A percentile compares a stretch with the other conserved stretches of the same genome.
phyloP scores from a whole-genome alignment of 495 filamentous ascomycete species.

The Parathielavia hyrcaniae region DNA sequence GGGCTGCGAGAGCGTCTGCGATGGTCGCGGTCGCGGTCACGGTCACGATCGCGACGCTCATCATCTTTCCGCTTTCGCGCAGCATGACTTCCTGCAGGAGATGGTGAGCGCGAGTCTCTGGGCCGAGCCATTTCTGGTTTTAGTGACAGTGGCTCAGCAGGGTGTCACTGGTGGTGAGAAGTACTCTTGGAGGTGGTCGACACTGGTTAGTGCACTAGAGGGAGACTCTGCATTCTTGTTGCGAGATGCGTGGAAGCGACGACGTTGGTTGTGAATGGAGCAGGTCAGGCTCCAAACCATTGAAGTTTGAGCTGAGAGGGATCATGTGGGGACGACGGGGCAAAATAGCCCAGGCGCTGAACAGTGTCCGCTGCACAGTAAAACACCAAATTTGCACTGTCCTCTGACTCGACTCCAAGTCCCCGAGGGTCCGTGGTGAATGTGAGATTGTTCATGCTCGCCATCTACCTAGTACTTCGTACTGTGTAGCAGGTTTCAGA shows the following conservation, averaged over 20 bases:
- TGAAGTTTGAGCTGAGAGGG: background rate
- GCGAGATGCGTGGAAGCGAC: slow-evolving; percentile 6
- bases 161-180: slow-evolving; percentile 56
- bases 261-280: background rate
- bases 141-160: slow-evolving; percentile 37
- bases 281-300: background rate
- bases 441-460: too few species aligned
- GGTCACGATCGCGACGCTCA: slow-evolving; percentile 66
- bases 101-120: slow-evolving; percentile 91
- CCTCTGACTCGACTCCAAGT: background rate
- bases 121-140: slow-evolving; percentile 68
- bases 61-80: slow-evolving; percentile 71
- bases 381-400: background rate
- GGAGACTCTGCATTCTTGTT: slow-evolving; percentile 10
- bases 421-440: background rate
- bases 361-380: background rate
- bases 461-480: too few species aligned
- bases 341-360: background rate
- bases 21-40: slow-evolving; percentile 48
- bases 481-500: too few species aligned
- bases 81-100: slow-evolving; percentile 86
- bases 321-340: slow-evolving; percentile 9
- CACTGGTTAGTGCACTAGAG: slow-evolving; percentile 22
- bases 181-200: slow-evolving; percentile 45
- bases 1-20: slow-evolving; percentile 66